Base-by-base conservation (phyloP, 2,329 filamentous ascomycete genomes). In the Monosporascus sp. region DNA sequence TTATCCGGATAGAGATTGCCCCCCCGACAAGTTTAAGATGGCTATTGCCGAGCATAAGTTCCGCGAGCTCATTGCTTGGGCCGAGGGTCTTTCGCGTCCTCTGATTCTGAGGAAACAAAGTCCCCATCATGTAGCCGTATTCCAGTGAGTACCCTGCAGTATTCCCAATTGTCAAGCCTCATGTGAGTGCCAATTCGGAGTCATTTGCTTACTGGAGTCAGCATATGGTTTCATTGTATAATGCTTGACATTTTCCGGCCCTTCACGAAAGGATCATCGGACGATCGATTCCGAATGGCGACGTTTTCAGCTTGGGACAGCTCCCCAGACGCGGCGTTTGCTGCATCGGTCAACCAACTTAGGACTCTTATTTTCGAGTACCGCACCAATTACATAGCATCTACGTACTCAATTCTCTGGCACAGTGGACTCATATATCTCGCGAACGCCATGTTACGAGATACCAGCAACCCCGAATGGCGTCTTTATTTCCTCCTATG, bases 391-490 rank as follows among this genome's bases (percentile, higher is more conserved):
- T 66, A 72, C 44, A 50, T 57, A 7, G 66, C 64, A 7, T 71
- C 72, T 2, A 60, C 63, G 1, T 72, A 69, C 50, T 69, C 69
- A 1, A 66, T 75, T 7, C 60, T 75, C 2, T 76, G 72, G 71
- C 70, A 75, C 48, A 73, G 64, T 3, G 71, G 69, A 2, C 58
- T 76, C 20, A 66, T 71, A 2, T 74, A 74, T 37, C 61, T 75
- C 0, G 61, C 68, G 5, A 75, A 75, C 36, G 71, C 69, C 4
- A 64, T 74, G 14, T 56, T 74, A 0, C 59, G 62, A 17, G 59
- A 64, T 11, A 63, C 58, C 1, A 52, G 61, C 3, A 64, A 72
- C 11, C 57, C 64, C 0, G 55, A 69, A 9, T 70, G 66, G 65
- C 65, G 63, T 14, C 64, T 68, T 3, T 73, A 75, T 46, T 62